Percentiles rank a stretch among this genome's conserved stretches.
Conservation (phyloP, 2,329 filamentous ascomycete genomes). For the Emergomyces orientalis region DNA sequence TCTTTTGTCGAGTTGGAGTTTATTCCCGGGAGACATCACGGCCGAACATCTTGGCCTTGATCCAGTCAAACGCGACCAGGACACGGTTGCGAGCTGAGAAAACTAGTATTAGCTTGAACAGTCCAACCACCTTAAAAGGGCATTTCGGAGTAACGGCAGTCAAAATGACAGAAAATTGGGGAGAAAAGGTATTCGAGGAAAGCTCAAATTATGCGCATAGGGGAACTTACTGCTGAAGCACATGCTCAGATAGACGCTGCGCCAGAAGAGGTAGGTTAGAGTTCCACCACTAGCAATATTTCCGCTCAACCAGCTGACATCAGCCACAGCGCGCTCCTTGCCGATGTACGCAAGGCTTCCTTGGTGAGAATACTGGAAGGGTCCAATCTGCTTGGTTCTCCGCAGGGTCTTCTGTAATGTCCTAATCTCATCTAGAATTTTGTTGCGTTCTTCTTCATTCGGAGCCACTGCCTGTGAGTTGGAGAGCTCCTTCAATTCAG, state of each 20-base stretch:
- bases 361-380: constrained; percentile 98
- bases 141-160: neutral
- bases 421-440: constrained; percentile 67
- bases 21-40: constrained; percentile 63
- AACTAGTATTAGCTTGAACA: constrained; percentile 1
- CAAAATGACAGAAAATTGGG: neutral
- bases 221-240: constrained; percentile 85
- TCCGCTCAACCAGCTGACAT: constrained; percentile 94
- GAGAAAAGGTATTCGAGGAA: neutral
- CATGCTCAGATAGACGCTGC: constrained; percentile 97
- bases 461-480: constrained; percentile 58
- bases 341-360: constrained; percentile 96
- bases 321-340: constrained; percentile 92
- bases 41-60: constrained; percentile 93
- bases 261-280: constrained; percentile 97
- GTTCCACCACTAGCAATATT: constrained; percentile 90
- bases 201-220: neutral
- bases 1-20: constrained; percentile 6
- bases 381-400: constrained; percentile 87
- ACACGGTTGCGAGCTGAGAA: constrained; percentile 76
- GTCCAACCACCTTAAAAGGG: neutral
- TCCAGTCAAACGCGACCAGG: constrained; percentile 86
- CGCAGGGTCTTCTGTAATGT: constrained; percentile 75
- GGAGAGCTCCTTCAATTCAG: constrained; percentile 61
- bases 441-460: constrained; percentile 48